Conservation (phyloP, 495 filamentous ascomycete genomes). For the Tuber umbilicatum region DNA sequence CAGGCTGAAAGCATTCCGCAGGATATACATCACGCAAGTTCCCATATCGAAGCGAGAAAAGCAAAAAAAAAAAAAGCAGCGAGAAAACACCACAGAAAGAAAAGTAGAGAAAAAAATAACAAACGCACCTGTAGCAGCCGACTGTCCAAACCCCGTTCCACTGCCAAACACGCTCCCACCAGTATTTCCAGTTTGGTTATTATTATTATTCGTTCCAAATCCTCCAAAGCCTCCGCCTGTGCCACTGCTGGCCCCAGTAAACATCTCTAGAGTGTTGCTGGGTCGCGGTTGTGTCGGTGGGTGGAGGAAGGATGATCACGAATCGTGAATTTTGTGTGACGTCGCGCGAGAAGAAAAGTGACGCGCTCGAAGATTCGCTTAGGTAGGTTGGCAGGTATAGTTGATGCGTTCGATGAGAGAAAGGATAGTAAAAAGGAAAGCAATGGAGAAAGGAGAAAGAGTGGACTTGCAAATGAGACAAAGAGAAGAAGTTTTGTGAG, state of each 20-base stretch:
- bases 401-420: slow-evolving; percentile 24
- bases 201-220: slow-evolving; percentile 53
- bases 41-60: slow-evolving; percentile 27
- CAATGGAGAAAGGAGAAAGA: slow-evolving; percentile 31
- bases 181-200: slow-evolving; percentile 35
- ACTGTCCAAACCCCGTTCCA: slow-evolving; percentile 52
- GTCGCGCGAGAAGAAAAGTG: slow-evolving; percentile 27
- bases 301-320: slow-evolving; percentile 32
- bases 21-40: slow-evolving; percentile 20
- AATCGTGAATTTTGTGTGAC: slow-evolving; percentile 36
- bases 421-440: slow-evolving; percentile 21
- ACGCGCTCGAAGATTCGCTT: slow-evolving; percentile 45
- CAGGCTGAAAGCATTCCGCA: slow-evolving; percentile 17
- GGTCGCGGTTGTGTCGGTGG: slow-evolving; percentile 28
- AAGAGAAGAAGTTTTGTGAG: slow-evolving; percentile 11
- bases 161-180: slow-evolving; percentile 50
- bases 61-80: slow-evolving; percentile 43
- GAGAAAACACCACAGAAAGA: slow-evolving; percentile 28
- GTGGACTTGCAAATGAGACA: slow-evolving; percentile 13
- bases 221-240: slow-evolving; percentile 43
- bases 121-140: slow-evolving; percentile 40
- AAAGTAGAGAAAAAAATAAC: slow-evolving; percentile 34
- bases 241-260: slow-evolving; percentile 39
- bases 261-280: slow-evolving; percentile 46
- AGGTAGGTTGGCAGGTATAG: slow-evolving; percentile 34